phyloP scores from a whole-genome alignment of 768 basidiomycete species.

The Sarcodon sp. region DNA sequence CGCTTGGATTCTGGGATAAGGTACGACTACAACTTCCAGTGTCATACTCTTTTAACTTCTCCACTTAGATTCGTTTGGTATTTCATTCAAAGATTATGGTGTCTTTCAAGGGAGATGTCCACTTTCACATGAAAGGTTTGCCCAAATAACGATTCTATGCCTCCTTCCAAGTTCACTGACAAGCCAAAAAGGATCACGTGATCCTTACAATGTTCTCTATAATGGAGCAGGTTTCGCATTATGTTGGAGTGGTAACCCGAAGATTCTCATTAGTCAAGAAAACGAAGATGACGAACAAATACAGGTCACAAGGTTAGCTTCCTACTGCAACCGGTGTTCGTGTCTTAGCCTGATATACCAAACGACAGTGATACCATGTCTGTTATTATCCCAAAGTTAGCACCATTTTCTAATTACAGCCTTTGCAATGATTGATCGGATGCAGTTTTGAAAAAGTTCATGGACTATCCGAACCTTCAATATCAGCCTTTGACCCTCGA shows the following conservation, averaged over 20 bases:
- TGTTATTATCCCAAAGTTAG: slow-evolving; percentile 79
- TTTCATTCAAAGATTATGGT: slow-evolving; percentile 73
- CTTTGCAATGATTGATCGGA: background rate
- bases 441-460: background rate
- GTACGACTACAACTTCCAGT: slow-evolving; percentile 17
- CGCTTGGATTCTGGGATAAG: slow-evolving; percentile 94
- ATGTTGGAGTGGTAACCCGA: slow-evolving; percentile 69
- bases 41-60: background rate
- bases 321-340: too few relatives aligned
- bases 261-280: slow-evolving; percentile 51
- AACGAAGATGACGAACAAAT: slow-evolving; percentile 69
- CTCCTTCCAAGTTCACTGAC: background rate
- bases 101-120: slow-evolving; percentile 58
- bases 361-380: slow-evolving; percentile 55
- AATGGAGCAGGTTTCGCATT: slow-evolving; percentile 81
- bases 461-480: background rate
- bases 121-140: slow-evolving; percentile 78
- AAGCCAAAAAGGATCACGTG: slow-evolving; percentile 53
- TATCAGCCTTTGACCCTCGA: background rate
- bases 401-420: slow-evolving; percentile 2
- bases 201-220: slow-evolving; percentile 61
- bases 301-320: slow-evolving; percentile 37
- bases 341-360: too few relatives aligned
- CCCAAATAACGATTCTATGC: slow-evolving; percentile 3
- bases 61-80: slow-evolving; percentile 49